Evolutionary conservation across 78 protist genomes (phyloP).

Genomic region (Dictyostelium citrinum): DNA sequence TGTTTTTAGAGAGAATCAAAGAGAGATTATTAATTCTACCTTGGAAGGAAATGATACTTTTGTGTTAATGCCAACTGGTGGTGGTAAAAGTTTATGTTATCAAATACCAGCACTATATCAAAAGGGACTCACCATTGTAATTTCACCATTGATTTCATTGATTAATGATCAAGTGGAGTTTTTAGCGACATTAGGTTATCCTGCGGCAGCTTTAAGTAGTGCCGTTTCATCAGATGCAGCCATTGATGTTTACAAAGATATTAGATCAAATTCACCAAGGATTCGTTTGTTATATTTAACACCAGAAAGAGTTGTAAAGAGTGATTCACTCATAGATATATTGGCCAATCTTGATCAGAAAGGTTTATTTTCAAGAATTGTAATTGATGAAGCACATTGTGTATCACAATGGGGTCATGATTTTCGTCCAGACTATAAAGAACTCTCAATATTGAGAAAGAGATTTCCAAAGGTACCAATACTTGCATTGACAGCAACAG

Average conservation of each 20-base stretch:
- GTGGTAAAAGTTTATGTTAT: conserved; percentile 98
- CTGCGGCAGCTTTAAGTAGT: conserved; percentile 35
- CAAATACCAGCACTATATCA: conserved; percentile 36
- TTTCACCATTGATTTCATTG: conserved; percentile 98
- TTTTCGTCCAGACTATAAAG: conserved; percentile 93
- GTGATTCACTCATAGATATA: background rate
- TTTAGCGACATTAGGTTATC: background rate
- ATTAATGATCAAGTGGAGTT: conserved; percentile 97
- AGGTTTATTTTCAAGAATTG: conserved; percentile 66
- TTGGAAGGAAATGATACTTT: conserved; percentile 89
- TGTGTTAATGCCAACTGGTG: conserved; percentile 99
- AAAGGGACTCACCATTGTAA: conserved; percentile 33
- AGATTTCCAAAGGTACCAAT: conserved; percentile 65
- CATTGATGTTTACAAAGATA: background rate
- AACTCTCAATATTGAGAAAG: conserved; percentile 40
- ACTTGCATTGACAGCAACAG: conserved; percentile 87
- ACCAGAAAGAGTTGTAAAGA: conserved; percentile 83
- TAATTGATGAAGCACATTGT: conserved; percentile 99
- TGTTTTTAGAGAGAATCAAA: conserved; percentile 87
- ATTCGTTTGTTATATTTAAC: conserved; percentile 84
- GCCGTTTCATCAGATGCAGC: background rate
- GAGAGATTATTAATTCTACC: conserved; percentile 89
- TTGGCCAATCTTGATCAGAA: background rate
- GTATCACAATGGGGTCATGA: conserved; percentile 99
- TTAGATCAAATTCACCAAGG: background rate